Conservation (phyloP, 2,329 filamentous ascomycete genomes). For the Sporothrix dimorphospora region DNA sequence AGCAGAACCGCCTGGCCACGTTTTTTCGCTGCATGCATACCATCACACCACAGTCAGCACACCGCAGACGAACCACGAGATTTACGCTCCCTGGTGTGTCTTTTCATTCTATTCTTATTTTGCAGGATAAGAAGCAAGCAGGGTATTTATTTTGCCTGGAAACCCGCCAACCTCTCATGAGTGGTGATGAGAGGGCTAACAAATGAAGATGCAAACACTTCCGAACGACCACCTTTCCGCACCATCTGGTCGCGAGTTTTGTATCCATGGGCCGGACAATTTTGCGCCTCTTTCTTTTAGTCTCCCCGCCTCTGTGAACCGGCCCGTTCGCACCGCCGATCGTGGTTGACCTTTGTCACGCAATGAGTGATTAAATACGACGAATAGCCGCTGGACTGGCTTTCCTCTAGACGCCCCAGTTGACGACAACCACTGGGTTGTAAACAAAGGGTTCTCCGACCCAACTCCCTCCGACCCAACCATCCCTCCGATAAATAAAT, state of each 20-base stretch:
- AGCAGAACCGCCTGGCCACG: background rate
- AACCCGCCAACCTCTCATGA: background rate
- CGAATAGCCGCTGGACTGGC: too few relatives aligned
- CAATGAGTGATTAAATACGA: too few relatives aligned
- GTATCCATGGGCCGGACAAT: background rate
- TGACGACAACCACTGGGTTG: background rate
- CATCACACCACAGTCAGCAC: background rate
- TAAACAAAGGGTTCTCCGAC: background rate
- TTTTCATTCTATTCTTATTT: too few relatives aligned
- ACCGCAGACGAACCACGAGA: too few relatives aligned
- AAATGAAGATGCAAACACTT: background rate
- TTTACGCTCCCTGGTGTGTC: background rate
- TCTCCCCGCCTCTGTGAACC: background rate
- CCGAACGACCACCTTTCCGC: background rate
- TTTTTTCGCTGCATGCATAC: background rate
- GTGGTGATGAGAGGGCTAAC: background rate
- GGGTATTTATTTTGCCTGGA: too few relatives aligned
- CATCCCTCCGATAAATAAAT: too few relatives aligned
- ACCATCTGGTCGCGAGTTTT: background rate
- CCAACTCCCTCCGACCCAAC: too few relatives aligned
- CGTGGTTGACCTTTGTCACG: background rate
- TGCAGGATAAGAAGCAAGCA: too few relatives aligned
- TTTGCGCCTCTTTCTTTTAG: background rate
- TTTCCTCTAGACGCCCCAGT: constrained; percentile 10
- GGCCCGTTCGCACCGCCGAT: background rate